Conservation (phyloP, 2,329 filamentous ascomycete species). For the Penicillium oxalicum region DNA sequence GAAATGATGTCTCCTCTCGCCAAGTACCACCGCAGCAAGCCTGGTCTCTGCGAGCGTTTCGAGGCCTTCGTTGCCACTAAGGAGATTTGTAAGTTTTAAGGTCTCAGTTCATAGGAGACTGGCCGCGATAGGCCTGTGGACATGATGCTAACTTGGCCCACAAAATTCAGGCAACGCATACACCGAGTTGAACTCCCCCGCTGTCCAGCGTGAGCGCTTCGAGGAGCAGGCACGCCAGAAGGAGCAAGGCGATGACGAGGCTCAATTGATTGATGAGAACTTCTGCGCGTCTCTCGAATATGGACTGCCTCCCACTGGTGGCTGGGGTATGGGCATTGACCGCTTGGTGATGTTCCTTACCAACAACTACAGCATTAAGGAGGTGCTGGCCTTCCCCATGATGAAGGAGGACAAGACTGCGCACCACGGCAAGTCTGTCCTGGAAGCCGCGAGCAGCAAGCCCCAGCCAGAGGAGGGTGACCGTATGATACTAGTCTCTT, state of each 20-base stretch:
- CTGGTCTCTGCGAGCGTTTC: constrained; percentile 91
- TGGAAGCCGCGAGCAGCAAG: constrained; percentile 57
- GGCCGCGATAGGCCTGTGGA: background rate
- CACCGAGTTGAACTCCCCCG: constrained; percentile 95
- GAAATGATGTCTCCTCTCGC: constrained; percentile 91
- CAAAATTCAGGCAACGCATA: constrained; percentile 57
- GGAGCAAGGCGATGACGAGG: constrained; percentile 94
- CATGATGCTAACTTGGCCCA: background rate
- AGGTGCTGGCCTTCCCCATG: constrained; percentile 93
- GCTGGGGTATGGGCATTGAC: constrained; percentile 95
- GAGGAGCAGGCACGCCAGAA: constrained; percentile 96
- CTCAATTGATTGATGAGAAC: constrained; percentile 90
- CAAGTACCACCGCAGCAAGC: constrained; percentile 79
- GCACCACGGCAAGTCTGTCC: constrained; percentile 46
- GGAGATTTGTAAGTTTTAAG: constrained; percentile 10
- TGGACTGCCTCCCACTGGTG: constrained; percentile 85
- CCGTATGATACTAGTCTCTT: constrained; percentile 34
- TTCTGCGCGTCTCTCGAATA: constrained; percentile 89
- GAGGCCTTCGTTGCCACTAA: constrained; percentile 94
- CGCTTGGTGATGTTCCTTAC: constrained; percentile 93
- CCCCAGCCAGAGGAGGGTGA: constrained; percentile 58
- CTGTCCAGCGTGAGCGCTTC: constrained; percentile 85
- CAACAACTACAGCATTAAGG: constrained; percentile 91
- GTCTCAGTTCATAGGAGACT: too few species aligned
- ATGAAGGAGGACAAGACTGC: constrained; percentile 78